Percentiles rank a stretch among this genome's conserved stretches.
Evolutionary conservation across 225 moss, liverwort and hornwort species (phyloP).

Genomic region (Physcomitrium patens): DNA sequence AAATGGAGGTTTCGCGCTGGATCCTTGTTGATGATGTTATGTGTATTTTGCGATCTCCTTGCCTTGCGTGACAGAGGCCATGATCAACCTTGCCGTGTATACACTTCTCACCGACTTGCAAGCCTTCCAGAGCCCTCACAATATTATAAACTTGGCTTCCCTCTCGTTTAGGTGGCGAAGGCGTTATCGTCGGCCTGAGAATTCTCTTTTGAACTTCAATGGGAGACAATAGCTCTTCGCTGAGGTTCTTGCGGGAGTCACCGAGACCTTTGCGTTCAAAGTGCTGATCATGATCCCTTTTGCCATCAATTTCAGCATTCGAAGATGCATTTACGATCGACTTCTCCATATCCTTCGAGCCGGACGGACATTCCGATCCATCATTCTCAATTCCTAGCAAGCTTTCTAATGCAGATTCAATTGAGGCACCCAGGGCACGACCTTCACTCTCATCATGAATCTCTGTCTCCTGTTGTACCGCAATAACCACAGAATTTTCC

Average conservation of each 20-base stretch:
- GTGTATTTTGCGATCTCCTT: slow-evolving; percentile 32
- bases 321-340: not conserved
- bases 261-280: slow-evolving; percentile 14
- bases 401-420: not conserved
- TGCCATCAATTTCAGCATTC: slow-evolving; percentile 17
- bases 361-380: not conserved
- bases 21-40: slow-evolving; percentile 21
- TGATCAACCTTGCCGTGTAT: slow-evolving; percentile 62
- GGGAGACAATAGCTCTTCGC: slow-evolving; percentile 31
- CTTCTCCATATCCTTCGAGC: not conserved
- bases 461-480: slow-evolving; percentile 19
- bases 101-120: slow-evolving; percentile 54
- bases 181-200: slow-evolving; percentile 10
- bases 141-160: slow-evolving; percentile 48
- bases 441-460: slow-evolving; percentile 30
- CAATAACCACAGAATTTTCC: not conserved
- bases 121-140: slow-evolving; percentile 50
- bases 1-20: slow-evolving; percentile 20
- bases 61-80: slow-evolving; percentile 47
- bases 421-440: slow-evolving; percentile 2
- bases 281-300: slow-evolving; percentile 21
- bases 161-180: slow-evolving; percentile 41
- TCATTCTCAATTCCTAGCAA: not conserved
- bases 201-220: slow-evolving; percentile 26
- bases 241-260: slow-evolving; percentile 20